phyloP scores from a whole-genome alignment of 495 filamentous ascomycete genomes.

The Antarctomyces pellizariae region DNA sequence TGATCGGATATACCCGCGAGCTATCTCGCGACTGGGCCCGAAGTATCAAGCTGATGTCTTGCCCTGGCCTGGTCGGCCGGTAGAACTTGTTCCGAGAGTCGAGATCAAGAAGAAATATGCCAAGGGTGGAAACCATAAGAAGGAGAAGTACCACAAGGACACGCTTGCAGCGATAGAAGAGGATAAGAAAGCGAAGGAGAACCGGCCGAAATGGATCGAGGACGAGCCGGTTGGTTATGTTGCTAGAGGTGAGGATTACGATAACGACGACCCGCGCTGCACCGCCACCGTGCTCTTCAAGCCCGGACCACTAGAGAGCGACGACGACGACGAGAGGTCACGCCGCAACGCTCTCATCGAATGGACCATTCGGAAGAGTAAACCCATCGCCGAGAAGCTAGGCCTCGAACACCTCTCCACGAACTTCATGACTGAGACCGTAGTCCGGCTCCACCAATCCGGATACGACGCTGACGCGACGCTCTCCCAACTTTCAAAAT shows the following conservation, averaged over 20 bases:
- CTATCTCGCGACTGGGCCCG: slow-evolving; percentile 77
- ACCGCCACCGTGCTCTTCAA: slow-evolving; percentile 33
- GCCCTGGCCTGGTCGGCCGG: slow-evolving; percentile 61
- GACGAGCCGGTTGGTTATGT: slow-evolving; percentile 80
- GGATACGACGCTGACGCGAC: slow-evolving; percentile 48
- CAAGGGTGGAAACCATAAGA: slow-evolving; percentile 37
- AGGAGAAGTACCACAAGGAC: slow-evolving; percentile 58
- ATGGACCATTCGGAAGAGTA: no score
- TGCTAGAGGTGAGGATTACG: slow-evolving; percentile 52
- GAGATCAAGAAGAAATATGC: slow-evolving; percentile 61
- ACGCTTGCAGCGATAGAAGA: slow-evolving; percentile 54
- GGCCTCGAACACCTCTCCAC: slow-evolving; percentile 48
- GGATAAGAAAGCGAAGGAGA: slow-evolving; percentile 51
- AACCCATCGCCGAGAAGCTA: slow-evolving; percentile 33
- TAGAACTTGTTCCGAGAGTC: slow-evolving; percentile 71
- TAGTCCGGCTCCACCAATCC: slow-evolving; percentile 46
- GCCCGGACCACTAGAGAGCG: no score
- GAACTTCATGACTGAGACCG: slow-evolving; percentile 71
- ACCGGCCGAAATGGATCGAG: slow-evolving; percentile 75
- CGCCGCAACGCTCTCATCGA: slow-evolving; percentile 15
- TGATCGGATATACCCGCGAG: slow-evolving; percentile 90
- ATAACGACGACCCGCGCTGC: slow-evolving; percentile 19
- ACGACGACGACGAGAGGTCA: no score
- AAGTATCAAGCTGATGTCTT: slow-evolving; percentile 75
- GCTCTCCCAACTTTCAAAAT: slow-evolving; percentile 41